phyloP scores from a whole-genome alignment of 345 rosid genomes.

The Murraya koenigii region DNA sequence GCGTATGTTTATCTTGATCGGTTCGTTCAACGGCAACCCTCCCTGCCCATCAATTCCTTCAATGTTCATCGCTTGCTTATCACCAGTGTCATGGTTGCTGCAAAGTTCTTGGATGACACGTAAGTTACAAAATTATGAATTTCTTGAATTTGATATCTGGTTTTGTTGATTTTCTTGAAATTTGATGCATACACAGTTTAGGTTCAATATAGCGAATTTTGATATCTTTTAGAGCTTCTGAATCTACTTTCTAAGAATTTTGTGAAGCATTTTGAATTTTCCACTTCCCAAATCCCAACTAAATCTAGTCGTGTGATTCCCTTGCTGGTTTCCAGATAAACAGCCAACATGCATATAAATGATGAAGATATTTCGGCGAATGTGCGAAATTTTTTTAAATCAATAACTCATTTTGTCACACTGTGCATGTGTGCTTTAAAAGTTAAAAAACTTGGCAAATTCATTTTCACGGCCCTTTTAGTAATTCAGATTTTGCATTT shows the following conservation, averaged over 20 bases:
- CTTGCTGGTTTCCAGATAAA: not conserved
- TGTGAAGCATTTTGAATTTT: not conserved
- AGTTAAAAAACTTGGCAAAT: not conserved
- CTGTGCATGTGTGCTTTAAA: not conserved
- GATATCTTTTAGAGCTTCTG: not conserved
- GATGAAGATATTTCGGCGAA: not conserved
- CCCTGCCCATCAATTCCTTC: conserved; percentile 76
- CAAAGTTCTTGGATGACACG: conserved; percentile 94
- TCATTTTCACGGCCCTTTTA: not conserved
- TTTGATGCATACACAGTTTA: not conserved
- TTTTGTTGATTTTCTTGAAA: not conserved
- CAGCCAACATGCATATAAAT: not conserved
- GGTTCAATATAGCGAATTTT: not conserved
- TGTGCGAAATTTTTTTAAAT: not conserved
- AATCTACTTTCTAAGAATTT: not conserved
- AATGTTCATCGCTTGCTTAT: conserved; percentile 87
- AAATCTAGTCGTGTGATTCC: conserved; percentile 3
- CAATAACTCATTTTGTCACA: conserved; percentile 8
- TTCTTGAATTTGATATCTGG: not conserved
- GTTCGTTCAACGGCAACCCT: conserved; percentile 69
- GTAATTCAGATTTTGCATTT: not conserved
- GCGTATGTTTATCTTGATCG: conserved; percentile 90
- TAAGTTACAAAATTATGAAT: conserved; percentile 30
- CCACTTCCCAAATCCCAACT: not conserved
- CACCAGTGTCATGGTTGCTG: conserved; percentile 83